Conservation (phyloP, 371 early-diverging fungal genomes). For the Mucor velutinosus region DNA sequence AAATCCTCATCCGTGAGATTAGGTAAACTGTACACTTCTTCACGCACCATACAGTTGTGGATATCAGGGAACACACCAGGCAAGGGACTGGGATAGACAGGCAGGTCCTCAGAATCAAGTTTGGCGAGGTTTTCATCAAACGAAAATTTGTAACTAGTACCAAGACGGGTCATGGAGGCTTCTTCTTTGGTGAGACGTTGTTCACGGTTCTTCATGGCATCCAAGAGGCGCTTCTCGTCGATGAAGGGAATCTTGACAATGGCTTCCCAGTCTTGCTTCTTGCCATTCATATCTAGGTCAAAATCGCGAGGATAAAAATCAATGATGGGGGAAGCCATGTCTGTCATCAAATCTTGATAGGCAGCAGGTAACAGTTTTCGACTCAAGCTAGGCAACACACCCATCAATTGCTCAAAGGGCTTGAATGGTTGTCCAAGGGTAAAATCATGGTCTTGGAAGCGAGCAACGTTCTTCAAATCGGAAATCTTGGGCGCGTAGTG, state of each 20-base stretch:
- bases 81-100: slow-evolving; percentile 64
- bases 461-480: slow-evolving; percentile 59
- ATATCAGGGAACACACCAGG: slow-evolving; percentile 76
- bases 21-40: slow-evolving; percentile 57
- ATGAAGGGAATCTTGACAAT: slow-evolving; percentile 95
- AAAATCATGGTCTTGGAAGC: slow-evolving; percentile 67
- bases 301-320: slow-evolving; percentile 95
- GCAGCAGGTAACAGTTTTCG: slow-evolving; percentile 78
- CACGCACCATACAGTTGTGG: slow-evolving; percentile 54
- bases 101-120: slow-evolving; percentile 21
- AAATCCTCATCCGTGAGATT: slow-evolving; percentile 26
- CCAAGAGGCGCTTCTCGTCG: slow-evolving; percentile 81
- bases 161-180: slow-evolving; percentile 67
- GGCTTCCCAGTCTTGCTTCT: slow-evolving; percentile 98
- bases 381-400: slow-evolving; percentile 93
- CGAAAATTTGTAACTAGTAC: slow-evolving; percentile 66
- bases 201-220: slow-evolving; percentile 79
- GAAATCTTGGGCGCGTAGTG: slow-evolving; percentile 98
- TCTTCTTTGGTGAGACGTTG: slow-evolving; percentile 71
- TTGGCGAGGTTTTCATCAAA: slow-evolving; percentile 54
- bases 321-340: slow-evolving; percentile 80
- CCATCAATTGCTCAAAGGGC: slow-evolving; percentile 99
- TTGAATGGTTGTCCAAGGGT: slow-evolving; percentile 86
- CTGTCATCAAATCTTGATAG: slow-evolving; percentile 85
- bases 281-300: slow-evolving; percentile 97